Base-by-base conservation (phyloP, 2,329 filamentous ascomycete species). In the Fusarium illudens region DNA sequence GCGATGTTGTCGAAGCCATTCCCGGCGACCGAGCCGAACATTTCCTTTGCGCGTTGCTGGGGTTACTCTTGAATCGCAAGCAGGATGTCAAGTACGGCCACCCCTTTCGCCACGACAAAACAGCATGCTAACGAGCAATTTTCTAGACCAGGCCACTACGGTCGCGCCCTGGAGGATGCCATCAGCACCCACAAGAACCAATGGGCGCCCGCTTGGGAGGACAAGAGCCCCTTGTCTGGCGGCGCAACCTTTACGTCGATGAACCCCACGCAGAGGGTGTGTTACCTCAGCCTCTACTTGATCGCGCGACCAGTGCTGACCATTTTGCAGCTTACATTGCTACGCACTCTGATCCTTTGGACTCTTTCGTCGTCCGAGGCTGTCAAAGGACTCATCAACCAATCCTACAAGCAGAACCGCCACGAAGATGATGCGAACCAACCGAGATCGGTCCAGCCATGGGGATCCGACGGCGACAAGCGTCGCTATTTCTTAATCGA, bases 51-150 rank as follows among this genome's bases (percentile, higher is more conserved):
- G 94, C 94, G 66, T 81, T 99, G 70, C 84, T 99, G 44, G 90
- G 92, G 30, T 84, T 99, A 73, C 88, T 97, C 58, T 85, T 99
- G 75, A 99, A 99, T 80, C 90, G 96, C 79, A 98, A 99, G 84
- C 97, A 99, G 79, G 94, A 97, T 81, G 92, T 98, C 77, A 97
- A 99, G 96, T 98, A 88, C 80, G 93, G 68, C 67, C n/a, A 39
- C 25, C 56, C 30, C 27, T 32, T 32, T 19, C 29, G 10, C 25
- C 12, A 27, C n/a, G 29, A 62, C 11, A 22, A 27, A 50, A 46
- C 17, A 55, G 17, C 17, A 37, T 60, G 55, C 64, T 73, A 44
- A 68, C 70, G 66, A 57, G 69, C 39, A 52, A 64, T 60, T 64
- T 20, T 30, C 10, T 71, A 99, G 96, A 80, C 89, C 92, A 72